Evolutionary conservation across 148 eudicot species (phyloP), one percentile per base, ranked within the genome.

Genomic region (Cornus controversa): DNA sequence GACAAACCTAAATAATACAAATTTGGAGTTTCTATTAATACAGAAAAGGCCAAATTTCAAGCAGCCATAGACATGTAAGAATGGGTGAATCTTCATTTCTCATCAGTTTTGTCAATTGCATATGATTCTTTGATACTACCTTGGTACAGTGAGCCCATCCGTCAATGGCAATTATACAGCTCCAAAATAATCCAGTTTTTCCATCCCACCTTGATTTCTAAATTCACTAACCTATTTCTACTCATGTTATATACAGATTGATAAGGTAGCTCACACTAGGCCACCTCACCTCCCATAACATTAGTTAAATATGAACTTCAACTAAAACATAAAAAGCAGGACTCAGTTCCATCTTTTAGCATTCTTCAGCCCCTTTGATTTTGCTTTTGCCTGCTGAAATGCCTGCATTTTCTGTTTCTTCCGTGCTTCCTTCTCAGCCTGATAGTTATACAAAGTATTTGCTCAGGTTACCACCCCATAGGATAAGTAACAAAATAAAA

Each of bases 351-450:
- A 94, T 80, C 98, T 86, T 78, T 94, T 94, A 10, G 92, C 60
- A 70, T 92, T 96, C 85, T 96, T 93, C 76, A 67, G 64, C 47
- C 73, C 83, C 81, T 96, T 93, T 4, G 97, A 87, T 80, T 93
- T 93, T 25, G 95, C 85, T 79, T 93, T 96, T 25, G 93, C 91
- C 77, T 94, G 96, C 88, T 96, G 99, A 79, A 93, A 96, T 28
- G 98, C 89, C 76, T 85, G 84, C 91, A 80, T 76, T 83, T 92
- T 96, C 90, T 96, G 95, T 65, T 96, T 96, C 91, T 92, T 96
- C 72, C 91, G 77, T 72, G 90, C 99, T 88, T 91, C 99, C 80
- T 80, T 96, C 86, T 96, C 98, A 22, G 99, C 98, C 99, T 96
- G 89, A 78, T 54, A 23, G 62, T 67, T 18, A 64, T 53, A 53